These are phyloP conservation scores for Ajuga reptans DNA, from an alignment of 305 asterid genomes.

Conservation along the genomic window DNA sequence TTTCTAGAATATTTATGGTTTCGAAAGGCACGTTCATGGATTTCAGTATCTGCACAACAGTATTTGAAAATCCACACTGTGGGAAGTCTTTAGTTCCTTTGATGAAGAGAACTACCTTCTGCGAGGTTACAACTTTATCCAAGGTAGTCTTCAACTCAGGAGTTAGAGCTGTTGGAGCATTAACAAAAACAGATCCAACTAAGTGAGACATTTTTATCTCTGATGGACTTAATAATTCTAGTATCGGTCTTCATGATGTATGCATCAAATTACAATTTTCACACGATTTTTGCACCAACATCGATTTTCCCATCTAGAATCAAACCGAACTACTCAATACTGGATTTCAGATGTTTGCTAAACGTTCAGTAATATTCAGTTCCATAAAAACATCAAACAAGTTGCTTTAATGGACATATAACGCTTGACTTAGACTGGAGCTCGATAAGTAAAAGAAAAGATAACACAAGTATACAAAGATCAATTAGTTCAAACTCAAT, in stretches of 20 bases:
- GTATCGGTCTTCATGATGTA: background rate
- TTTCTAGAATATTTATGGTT: conserved; percentile 69
- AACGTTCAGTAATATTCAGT: background rate
- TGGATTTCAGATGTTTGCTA: background rate
- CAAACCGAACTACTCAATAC: background rate
- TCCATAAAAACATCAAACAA: background rate
- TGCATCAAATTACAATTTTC: background rate
- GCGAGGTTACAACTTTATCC: conserved; percentile 76
- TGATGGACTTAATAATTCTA: background rate
- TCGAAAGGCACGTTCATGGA: conserved; percentile 70
- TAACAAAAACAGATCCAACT: background rate
- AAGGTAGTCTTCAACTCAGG: conserved; percentile 64
- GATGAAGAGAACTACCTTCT: conserved; percentile 75
- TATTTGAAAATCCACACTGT: conserved; percentile 83
- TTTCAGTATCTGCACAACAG: conserved; percentile 73
- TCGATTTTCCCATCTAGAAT: background rate
- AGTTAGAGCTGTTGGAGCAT: conserved; percentile 47
- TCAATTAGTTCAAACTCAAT: background rate
- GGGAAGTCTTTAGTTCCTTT: conserved; percentile 93
- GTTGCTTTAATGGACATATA: background rate
- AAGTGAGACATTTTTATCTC: background rate
- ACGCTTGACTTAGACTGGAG: background rate
- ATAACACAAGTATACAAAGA: background rate
- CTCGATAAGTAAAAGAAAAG: background rate
- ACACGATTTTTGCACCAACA: background rate